A percentile compares a stretch with the other conserved stretches of the same genome.
Evolutionary conservation across 768 basidiomycete genomes (phyloP).

Genomic region (Tricholoma sp.): DNA sequence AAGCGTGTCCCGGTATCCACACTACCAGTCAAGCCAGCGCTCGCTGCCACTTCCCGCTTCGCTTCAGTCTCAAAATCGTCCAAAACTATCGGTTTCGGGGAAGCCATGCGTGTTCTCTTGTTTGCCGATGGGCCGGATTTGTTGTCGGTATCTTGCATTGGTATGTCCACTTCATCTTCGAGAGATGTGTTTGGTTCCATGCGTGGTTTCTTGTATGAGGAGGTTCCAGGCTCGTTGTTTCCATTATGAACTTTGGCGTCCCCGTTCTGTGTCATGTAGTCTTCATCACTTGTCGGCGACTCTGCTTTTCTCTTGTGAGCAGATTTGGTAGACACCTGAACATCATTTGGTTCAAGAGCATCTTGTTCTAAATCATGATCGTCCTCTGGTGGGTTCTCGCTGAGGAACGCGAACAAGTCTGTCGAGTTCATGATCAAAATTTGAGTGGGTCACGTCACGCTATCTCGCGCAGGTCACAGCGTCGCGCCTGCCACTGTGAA

Average conservation of each 20-base stretch:
- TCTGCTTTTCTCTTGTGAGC: conserved; percentile 43
- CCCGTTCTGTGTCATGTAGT: conserved; percentile 12
- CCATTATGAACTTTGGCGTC: conserved; percentile 4
- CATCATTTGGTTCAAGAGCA: conserved; percentile 19
- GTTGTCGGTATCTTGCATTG: conserved; percentile 20
- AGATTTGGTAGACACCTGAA: conserved; percentile 9
- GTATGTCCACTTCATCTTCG: neutral
- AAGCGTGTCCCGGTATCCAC: conserved; percentile 63
- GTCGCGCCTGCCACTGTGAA: no score
- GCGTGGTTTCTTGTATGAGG: conserved; percentile 53
- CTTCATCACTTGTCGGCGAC: conserved; percentile 15
- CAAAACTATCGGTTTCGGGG: conserved; percentile 72
- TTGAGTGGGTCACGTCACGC: conserved; percentile 8
- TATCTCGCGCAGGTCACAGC: no score
- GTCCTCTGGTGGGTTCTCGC: conserved; percentile 36
- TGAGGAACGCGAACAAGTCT: conserved; percentile 70
- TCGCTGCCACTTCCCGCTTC: conserved; percentile 85
- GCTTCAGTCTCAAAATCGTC: conserved; percentile 96
- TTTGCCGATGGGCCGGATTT: conserved; percentile 35
- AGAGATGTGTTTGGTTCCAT: conserved; percentile 13
- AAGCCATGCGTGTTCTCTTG: conserved; percentile 58
- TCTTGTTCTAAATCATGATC: conserved; percentile 30
- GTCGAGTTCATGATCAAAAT: conserved; percentile 35
- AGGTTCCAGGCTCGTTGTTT: neutral
- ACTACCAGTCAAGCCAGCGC: conserved; percentile 79